Evolutionary conservation across 2,329 filamentous ascomycete species (phyloP).

Genomic region (Diplodia seriata): DNA sequence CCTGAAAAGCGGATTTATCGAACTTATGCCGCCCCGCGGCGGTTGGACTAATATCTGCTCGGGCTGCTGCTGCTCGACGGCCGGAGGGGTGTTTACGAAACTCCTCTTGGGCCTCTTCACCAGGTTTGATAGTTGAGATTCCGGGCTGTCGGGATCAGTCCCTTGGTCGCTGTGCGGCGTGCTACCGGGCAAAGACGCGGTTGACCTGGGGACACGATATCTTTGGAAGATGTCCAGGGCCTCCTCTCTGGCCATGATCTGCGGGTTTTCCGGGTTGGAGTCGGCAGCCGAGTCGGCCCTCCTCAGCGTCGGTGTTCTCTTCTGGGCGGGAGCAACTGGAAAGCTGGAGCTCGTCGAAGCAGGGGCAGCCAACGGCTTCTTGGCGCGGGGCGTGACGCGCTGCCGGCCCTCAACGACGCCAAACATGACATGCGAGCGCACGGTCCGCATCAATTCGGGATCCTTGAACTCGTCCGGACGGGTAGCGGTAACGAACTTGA

Average conservation of each 20-base stretch:
- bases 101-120: conserved; percentile 16
- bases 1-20: conserved; percentile 20
- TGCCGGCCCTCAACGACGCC: conserved; percentile 41
- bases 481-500: conserved; percentile 45
- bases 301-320: not conserved
- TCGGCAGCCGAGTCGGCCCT: conserved; percentile 4
- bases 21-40: not conserved
- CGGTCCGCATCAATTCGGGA: conserved; percentile 43
- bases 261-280: conserved; percentile 25
- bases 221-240: conserved; percentile 25
- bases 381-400: conserved; percentile 4
- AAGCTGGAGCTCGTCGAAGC: conserved; percentile 1
- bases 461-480: conserved; percentile 44
- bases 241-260: conserved; percentile 13
- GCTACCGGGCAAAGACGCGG: conserved; percentile 5
- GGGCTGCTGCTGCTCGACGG: not conserved
- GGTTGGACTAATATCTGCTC: conserved; percentile 21
- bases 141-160: conserved; percentile 25
- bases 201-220: conserved; percentile 15
- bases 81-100: not conserved
- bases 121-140: conserved; percentile 13
- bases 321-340: not conserved
- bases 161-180: conserved; percentile 26
- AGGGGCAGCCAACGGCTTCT: not conserved
- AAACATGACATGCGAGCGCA: conserved; percentile 48